A percentile compares a stretch with the other conserved stretches of the same genome.
Conservation (phyloP, 306 rosid genomes). For the Vicia villosa region DNA sequence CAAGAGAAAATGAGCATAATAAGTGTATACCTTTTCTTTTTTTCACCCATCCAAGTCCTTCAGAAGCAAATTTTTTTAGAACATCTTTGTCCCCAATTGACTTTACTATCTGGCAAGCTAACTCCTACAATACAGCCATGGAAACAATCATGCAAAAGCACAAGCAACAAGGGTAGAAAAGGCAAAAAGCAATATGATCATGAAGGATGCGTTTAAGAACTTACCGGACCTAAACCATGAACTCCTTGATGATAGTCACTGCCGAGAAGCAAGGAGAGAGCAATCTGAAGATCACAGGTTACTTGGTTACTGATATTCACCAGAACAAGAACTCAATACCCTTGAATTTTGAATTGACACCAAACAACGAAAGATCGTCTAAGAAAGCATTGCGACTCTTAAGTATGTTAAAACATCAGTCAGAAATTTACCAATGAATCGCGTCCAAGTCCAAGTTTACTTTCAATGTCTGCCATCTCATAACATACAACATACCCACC, state of each 20-base stretch:
- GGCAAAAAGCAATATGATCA: slow-evolving; percentile 11
- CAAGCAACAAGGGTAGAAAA: slow-evolving; percentile 34
- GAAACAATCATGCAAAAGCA: slow-evolving; percentile 25
- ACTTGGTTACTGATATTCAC: slow-evolving; percentile 37
- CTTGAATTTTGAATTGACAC: slow-evolving; percentile 7
- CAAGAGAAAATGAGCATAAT: too few species aligned
- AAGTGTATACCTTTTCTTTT: slow-evolving; percentile 47
- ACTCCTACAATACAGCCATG: slow-evolving; percentile 55
- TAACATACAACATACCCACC: slow-evolving; percentile 75
- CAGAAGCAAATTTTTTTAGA: slow-evolving; percentile 71
- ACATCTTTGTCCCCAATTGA: slow-evolving; percentile 52
- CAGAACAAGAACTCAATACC: slow-evolving; percentile 16
- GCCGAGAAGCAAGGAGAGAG: slow-evolving; percentile 80
- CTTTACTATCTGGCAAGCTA: slow-evolving; percentile 74
- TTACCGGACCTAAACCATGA: slow-evolving; percentile 73
- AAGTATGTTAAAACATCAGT: slow-evolving; percentile 24
- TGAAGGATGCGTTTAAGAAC: slow-evolving; percentile 38
- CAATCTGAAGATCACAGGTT: slow-evolving; percentile 59
- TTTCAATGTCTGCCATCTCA: slow-evolving; percentile 77
- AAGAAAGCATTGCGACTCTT: slow-evolving; percentile 22
- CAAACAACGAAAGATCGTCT: slow-evolving; percentile 20
- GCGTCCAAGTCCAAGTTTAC: slow-evolving; percentile 76
- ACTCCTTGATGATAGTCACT: slow-evolving; percentile 77
- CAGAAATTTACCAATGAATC: slow-evolving; percentile 69
- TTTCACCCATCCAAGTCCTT: slow-evolving; percentile 67